Percentiles rank a stretch among this genome's conserved stretches.
These are phyloP conservation scores for Pleurotus cornucopiae DNA, from an alignment of 768 basidiomycete species.

Conservation along the genomic window DNA sequence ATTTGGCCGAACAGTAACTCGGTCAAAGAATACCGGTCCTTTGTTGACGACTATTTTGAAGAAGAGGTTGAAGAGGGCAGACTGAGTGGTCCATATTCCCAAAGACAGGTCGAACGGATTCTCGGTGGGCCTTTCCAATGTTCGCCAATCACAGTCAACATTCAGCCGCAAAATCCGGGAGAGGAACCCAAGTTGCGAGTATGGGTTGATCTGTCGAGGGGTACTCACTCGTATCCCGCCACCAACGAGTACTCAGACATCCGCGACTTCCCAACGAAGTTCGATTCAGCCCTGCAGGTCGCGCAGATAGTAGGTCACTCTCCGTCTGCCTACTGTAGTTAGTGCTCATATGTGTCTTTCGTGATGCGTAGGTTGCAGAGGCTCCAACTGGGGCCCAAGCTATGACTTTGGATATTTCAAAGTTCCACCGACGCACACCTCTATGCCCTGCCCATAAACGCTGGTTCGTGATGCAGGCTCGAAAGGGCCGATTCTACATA, in stretches of 20 bases:
- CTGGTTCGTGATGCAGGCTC: constrained; percentile 12
- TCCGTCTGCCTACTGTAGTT: too few species aligned
- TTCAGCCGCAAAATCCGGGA: constrained; percentile 11
- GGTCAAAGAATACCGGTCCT: neutral
- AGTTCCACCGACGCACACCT: constrained; percentile 23
- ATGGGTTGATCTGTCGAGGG: constrained; percentile 16
- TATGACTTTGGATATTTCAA: constrained; percentile 18
- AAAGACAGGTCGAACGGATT: constrained; percentile 15
- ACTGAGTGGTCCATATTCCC: constrained; percentile 19
- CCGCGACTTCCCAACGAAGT: constrained; percentile 14
- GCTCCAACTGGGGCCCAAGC: constrained; percentile 20
- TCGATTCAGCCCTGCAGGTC: constrained; percentile 9
- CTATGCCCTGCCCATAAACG: constrained; percentile 21
- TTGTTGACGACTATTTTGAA: constrained; percentile 13
- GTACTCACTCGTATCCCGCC: neutral
- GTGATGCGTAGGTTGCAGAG: constrained; percentile 11
- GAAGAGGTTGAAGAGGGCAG: constrained; percentile 13
- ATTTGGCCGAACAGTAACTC: constrained; percentile 21
- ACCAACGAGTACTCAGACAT: constrained; percentile 13
- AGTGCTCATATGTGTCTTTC: too few species aligned
- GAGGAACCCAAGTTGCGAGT: constrained; percentile 13
- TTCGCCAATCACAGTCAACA: constrained; percentile 15
- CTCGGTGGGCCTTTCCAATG: constrained; percentile 12
- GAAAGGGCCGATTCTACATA: constrained; percentile 16
- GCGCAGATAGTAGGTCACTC: constrained; percentile 12